Base-by-base conservation (phyloP, 371 early-diverging fungal genomes). In the Mucor circinelloides region DNA sequence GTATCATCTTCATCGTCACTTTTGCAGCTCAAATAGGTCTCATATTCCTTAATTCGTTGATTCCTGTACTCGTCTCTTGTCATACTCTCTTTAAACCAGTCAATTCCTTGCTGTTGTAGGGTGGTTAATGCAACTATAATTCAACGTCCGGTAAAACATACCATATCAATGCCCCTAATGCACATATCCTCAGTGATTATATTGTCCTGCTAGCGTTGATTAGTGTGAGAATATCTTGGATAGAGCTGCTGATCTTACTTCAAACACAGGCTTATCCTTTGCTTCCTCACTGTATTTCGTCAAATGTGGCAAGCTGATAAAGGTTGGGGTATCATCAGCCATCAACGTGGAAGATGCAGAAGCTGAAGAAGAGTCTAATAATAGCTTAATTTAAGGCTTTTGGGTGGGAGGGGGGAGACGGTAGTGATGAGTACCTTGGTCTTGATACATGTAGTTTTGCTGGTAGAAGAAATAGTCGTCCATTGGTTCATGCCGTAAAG, bases 111-210 rank as follows among this genome's bases (percentile, higher is more conserved):
- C 81, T 80, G 63, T 40, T 32, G 9, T 40, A 25, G 32, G 32
- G 28, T 17, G 36, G 34, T 63, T 63, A 34, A 52, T 63, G 52
- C 38, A 38, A 31, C 21, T 62, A 15, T 17, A 23, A 38, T 63
- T 38, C 32, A 63, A 63, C 21, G 21, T 54, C 63, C 63, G 63
- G 15, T 42, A 28, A 34, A 42, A 42, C 66, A 25, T 63, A 80
- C 80, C 78, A 80, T 77, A 68, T 80, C 81, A 12, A 69, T 64
- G 27, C 81, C 80, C 19, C 58, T 56, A 8, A 67, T 66, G 64
- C 68, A 69, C 73, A 76, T 80, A 31, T 74, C 73, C n/a, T 76
- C 69, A 17, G 78, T 80, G 10, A 80, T 68, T 2, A 60, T 48
- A 21, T 50, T 17, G 13, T 60, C 60, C 40, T 66, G 32, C 3